Conservation (phyloP, 2,329 filamentous ascomycete genomes). For the Fusarium temperatum region DNA sequence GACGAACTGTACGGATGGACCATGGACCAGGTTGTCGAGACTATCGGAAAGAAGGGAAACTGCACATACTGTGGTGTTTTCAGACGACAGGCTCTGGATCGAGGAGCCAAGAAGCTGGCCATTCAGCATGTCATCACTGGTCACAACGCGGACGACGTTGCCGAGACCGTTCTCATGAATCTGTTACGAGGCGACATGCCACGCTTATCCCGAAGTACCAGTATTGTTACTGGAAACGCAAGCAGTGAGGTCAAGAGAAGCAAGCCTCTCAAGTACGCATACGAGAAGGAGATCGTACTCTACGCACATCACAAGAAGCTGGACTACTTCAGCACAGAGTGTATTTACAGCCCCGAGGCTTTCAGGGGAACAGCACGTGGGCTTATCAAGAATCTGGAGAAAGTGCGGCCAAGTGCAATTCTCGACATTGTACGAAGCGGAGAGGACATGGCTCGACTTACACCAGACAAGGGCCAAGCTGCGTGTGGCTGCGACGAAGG, state of each 20-base stretch:
- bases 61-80: conserved; percentile 99
- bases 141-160: conserved; percentile 97
- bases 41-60: conserved; percentile 97
- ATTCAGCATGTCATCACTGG: conserved; percentile 96
- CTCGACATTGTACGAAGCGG: conserved; percentile 94
- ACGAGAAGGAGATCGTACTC: conserved; percentile 98
- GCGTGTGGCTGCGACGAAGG: conserved; percentile 50
- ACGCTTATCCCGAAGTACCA: conserved; percentile 86
- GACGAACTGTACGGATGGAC: conserved; percentile 97
- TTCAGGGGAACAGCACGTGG: conserved; percentile 92
- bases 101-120: conserved; percentile 85
- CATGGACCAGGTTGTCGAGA: conserved; percentile 98
- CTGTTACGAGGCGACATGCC: conserved; percentile 89
- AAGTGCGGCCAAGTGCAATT: conserved; percentile 91
- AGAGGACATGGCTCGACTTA: conserved; percentile 92
- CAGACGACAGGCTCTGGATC: conserved; percentile 89
- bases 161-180: conserved; percentile 98
- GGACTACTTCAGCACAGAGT: conserved; percentile 98
- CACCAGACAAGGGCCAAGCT: conserved; percentile 50
- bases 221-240: conserved; percentile 81
- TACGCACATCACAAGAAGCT: conserved; percentile 97
- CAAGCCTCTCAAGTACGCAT: conserved; percentile 97
- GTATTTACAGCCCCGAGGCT: conserved; percentile 96
- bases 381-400: conserved; percentile 94
- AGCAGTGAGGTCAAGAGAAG: conserved; percentile 92